phyloP scores from a whole-genome alignment of 345 rosid species.

The Lumnitzera racemosa region DNA sequence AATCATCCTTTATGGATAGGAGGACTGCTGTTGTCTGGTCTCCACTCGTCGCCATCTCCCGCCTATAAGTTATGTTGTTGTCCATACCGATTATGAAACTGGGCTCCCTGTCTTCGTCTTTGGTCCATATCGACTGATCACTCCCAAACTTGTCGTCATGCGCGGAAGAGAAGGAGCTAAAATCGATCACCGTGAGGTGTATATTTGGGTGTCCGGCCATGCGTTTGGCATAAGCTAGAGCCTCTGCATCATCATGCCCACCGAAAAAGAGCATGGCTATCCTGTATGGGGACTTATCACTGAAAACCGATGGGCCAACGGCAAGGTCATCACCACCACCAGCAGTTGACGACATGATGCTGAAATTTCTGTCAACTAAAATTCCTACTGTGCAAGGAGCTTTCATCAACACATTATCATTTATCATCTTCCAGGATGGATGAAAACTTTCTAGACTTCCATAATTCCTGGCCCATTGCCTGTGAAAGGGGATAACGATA shows the following conservation, averaged over 20 bases:
- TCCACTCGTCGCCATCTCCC: too few species aligned
- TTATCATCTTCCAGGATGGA: slow-evolving; percentile 9
- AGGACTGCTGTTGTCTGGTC: too few species aligned
- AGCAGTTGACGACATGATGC: background rate
- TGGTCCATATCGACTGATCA: too few species aligned
- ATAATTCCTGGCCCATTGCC: slow-evolving; percentile 9
- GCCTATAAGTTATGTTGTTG: too few species aligned
- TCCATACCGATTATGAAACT: too few species aligned
- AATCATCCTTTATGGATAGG: too few species aligned
- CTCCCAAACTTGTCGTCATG: too few species aligned
- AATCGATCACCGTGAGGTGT: slow-evolving; percentile 9
- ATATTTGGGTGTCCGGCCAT: slow-evolving; percentile 18
- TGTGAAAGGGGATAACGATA: slow-evolving; percentile 27
- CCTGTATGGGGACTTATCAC: background rate
- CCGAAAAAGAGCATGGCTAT: slow-evolving; percentile 24
- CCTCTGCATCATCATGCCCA: slow-evolving; percentile 24
- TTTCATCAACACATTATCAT: slow-evolving; percentile 9
- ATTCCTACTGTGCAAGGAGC: slow-evolving; percentile 30
- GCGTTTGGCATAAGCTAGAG: slow-evolving; percentile 20
- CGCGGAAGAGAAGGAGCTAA: background rate
- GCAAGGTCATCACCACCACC: too few species aligned
- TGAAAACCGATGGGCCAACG: too few species aligned
- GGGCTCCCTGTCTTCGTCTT: too few species aligned
- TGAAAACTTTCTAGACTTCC: slow-evolving; percentile 10
- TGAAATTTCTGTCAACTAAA: slow-evolving; percentile 18